phyloP scores from a whole-genome alignment of 2,329 filamentous ascomycete genomes.

The Fusarium keratoplasticum region DNA sequence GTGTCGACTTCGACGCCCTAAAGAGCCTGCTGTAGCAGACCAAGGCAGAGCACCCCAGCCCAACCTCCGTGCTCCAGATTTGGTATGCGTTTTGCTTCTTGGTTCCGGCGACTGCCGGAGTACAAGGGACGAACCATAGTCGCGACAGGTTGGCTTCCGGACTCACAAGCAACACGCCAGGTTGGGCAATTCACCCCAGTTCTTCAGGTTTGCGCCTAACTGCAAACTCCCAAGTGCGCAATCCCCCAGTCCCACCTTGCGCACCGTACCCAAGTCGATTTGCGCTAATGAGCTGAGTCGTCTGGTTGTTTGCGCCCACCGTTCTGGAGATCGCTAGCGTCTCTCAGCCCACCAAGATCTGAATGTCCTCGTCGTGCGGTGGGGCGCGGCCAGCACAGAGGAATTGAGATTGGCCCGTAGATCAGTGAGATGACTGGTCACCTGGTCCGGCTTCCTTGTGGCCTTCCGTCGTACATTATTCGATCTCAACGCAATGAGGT shows the following conservation, averaged over 20 bases:
- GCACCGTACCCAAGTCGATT: constrained; percentile 27
- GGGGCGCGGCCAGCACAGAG: constrained; percentile 37
- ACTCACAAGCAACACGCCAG: constrained; percentile 20
- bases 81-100: neutral
- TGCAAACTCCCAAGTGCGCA: constrained; percentile 18
- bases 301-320: constrained; percentile 42
- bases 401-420: constrained; percentile 44
- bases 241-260: constrained; percentile 8
- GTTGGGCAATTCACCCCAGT: constrained; percentile 19
- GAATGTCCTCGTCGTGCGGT: constrained; percentile 37
- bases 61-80: neutral
- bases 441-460: constrained; percentile 23
- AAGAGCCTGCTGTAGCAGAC: neutral
- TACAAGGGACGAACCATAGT: constrained; percentile 19
- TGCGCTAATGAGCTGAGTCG: constrained; percentile 44
- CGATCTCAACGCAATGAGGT: constrained; percentile 7
- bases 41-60: neutral
- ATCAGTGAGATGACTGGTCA: constrained; percentile 45
- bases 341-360: constrained; percentile 45
- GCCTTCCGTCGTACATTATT: constrained; percentile 11
- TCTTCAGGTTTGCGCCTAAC: constrained; percentile 23
- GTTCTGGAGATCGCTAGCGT: constrained; percentile 45
- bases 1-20: constrained; percentile 2
- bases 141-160: constrained; percentile 10
- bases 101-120: constrained; percentile 29